Evolutionary conservation across 345 rosid genomes (phyloP), one percentile per base, ranked within the genome.

Genomic region (Alliaria petiolata): DNA sequence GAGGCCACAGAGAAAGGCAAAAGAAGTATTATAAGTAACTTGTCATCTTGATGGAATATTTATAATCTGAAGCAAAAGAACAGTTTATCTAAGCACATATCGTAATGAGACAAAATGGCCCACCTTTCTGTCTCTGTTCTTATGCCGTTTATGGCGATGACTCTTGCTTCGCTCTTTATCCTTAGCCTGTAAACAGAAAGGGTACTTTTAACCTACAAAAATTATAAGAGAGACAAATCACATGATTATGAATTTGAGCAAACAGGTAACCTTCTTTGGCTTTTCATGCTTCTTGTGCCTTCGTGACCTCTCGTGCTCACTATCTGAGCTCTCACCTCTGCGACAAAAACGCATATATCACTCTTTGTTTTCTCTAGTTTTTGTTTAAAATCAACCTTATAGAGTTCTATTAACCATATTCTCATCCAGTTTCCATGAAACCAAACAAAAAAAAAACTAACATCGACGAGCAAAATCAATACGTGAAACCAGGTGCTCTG

Each of bases 1-100:
- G 97, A 88, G 97, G 93, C 96, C 97, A 87, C 64, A 80, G 63
- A 81, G 82, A 59, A 66, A 85, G 89, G 89, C 87, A 89, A 82
- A 88, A 75, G 64, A 78, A 78, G 79, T 78, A 89, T 55, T 74
- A 83, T 89, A 80, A 83, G 96, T 80, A 84, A 73, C 91, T 81
- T 81, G 69, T 34, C 71, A 57, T 72, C 69, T 40, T 45, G 16
- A 8, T 55, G 45, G 54, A 68, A 13, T 36, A 3, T 26, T 11
- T 36, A 5, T 25, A 0, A 51, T 26, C 43, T 1, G 8, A 68
- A 7, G 33, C 52, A 54, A 54, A 19, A 42, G 0, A 13, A 28
- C 8, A 16, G 4, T 28, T 28, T 28, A 3, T 30, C 8, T 22
- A 40, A 43, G 25, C n/a, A 33, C 5, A 44, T 0, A 17, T 51